Evolutionary conservation across 345 rosid species (phyloP).

Genomic region (Hibiscus tridactylites): DNA sequence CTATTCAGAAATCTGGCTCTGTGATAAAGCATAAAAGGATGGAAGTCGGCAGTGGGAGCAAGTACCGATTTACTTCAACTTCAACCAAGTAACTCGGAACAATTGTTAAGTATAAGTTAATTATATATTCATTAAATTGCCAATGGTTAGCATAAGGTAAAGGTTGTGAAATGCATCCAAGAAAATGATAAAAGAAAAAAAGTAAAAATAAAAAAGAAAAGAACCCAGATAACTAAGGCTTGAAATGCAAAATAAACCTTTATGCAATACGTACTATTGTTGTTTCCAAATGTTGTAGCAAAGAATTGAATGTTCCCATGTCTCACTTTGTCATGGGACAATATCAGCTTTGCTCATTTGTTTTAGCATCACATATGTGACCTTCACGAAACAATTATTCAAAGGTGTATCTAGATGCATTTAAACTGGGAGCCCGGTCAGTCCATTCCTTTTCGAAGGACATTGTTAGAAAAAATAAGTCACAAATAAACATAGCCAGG

Average conservation of each 20-base stretch:
- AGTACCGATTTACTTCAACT: background rate
- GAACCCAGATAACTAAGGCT: background rate
- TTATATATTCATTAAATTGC: background rate
- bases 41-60: background rate
- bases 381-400: conserved; percentile 61
- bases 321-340: conserved; percentile 51
- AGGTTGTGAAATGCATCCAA: background rate
- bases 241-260: background rate
- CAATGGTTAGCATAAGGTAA: background rate
- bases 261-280: background rate
- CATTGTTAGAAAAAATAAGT: background rate
- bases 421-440: background rate
- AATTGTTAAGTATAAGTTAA: background rate
- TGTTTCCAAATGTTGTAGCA: conserved; percentile 38
- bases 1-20: background rate
- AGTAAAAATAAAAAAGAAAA: background rate
- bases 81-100: background rate
- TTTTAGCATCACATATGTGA: conserved; percentile 80
- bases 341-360: conserved; percentile 46
- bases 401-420: conserved; percentile 81
- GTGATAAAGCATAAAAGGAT: background rate
- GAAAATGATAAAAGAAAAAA: background rate
- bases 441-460: background rate
- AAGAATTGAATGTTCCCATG: conserved; percentile 33
- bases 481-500: background rate